phyloP scores from a whole-genome alignment of 2,329 filamentous ascomycete genomes.

The Ophiosphaerella herpotricha region DNA sequence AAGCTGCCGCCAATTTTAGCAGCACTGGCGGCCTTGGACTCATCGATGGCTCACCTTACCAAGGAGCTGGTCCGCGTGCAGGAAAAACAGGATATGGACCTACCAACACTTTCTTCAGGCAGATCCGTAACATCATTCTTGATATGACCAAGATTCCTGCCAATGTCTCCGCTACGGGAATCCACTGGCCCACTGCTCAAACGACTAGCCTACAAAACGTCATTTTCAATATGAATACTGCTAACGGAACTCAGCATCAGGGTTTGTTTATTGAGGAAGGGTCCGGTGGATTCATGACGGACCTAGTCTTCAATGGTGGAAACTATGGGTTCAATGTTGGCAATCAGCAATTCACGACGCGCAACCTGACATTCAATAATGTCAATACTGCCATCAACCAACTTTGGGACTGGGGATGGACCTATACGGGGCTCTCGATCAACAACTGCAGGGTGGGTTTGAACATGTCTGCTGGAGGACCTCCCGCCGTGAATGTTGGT shows the following conservation, averaged over 20 bases:
- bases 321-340: slow-evolving; percentile 48
- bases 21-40: slow-evolving; percentile 54
- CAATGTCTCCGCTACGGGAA: slow-evolving; percentile 50
- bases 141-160: slow-evolving; percentile 60
- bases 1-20: slow-evolving; percentile 58
- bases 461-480: slow-evolving; percentile 50
- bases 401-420: slow-evolving; percentile 66
- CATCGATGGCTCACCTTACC: slow-evolving; percentile 62
- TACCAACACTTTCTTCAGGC: slow-evolving; percentile 67
- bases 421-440: slow-evolving; percentile 56
- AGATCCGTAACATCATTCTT: slow-evolving; percentile 68
- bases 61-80: slow-evolving; percentile 32
- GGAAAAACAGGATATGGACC: slow-evolving; percentile 50
- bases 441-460: slow-evolving; percentile 59
- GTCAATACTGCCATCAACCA: slow-evolving; percentile 60
- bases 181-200: slow-evolving; percentile 54
- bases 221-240: slow-evolving; percentile 50
- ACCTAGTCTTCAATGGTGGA: slow-evolving; percentile 53
- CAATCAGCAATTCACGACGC: slow-evolving; percentile 61
- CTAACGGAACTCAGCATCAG: slow-evolving; percentile 52
- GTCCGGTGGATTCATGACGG: slow-evolving; percentile 53
- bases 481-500: slow-evolving; percentile 53
- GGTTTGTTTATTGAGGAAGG: slow-evolving; percentile 52
- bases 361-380: slow-evolving; percentile 59
- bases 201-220: slow-evolving; percentile 53